Base-by-base conservation (phyloP, 1,284 basidiomycete genomes). In the Erythrobasidium hasegawianum region DNA sequence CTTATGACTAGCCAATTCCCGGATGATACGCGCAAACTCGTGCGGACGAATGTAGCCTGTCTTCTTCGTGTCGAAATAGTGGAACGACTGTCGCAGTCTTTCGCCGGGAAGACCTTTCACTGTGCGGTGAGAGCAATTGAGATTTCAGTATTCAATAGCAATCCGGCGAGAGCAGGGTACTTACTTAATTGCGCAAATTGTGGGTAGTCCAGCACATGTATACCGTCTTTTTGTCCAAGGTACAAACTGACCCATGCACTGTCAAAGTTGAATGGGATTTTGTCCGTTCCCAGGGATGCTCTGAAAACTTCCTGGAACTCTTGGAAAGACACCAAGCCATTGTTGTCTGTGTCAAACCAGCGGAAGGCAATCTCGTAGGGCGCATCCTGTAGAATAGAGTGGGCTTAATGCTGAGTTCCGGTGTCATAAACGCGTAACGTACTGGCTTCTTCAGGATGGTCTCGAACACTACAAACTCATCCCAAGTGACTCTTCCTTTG, bases 71-170 rank as follows among this genome's bases (percentile, higher is more conserved):
- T 96, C 93, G 75, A 96, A 82, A 79, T 86, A 85, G 79, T 86
- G 88, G 82, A 96, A 96, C 29, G 91, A 88, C 80, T 97, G 93
- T 70, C 93, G 86, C 67, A 96, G 82, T 53, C 93, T 87, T 79
- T 97, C 93, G 74, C 92, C 93, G 80, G 95, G 93, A 68, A 96
- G 83, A 50, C 91, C 93, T 79, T 95, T 96, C 90, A 97, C 95
- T 70, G 43, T 24, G 43, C 43, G 8, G 22, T 24, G 22, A 47
- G 22, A 33, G 4, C 33, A 33, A n/a, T n/a, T n/a, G n/a, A n/a
- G n/a, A n/a, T n/a, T n/a, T n/a, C n/a, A n/a, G n/a, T n/a, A n/a
- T n/a, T n/a, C n/a, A n/a, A n/a, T n/a, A n/a, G n/a, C n/a, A n/a
- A n/a, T n/a, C n/a, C n/a, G n/a, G n/a, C n/a, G n/a, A n/a, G n/a